Base-by-base conservation (phyloP, 2,329 filamentous ascomycete genomes). In the Aspergillus carbonarius region DNA sequence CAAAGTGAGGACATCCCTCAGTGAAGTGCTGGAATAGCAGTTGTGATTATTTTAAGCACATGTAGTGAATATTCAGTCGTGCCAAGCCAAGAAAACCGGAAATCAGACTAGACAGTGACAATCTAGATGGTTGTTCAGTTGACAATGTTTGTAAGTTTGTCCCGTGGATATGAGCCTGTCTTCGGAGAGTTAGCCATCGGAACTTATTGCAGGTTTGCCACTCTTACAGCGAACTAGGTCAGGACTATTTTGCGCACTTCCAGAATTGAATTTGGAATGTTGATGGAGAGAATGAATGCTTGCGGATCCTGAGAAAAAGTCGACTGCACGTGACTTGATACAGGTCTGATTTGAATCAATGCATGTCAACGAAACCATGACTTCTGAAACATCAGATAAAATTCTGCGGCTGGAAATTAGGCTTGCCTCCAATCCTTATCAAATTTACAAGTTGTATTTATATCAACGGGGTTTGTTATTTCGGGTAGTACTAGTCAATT, bases 1-100 rank as follows among this genome's bases (percentile, higher is more conserved):
- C 65, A 63, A 18, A 62, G 60, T 25, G 67, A 70, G 64, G 71
- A 72, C 71, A 74, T 74, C 55, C 46, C 59, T 57, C 52, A 48
- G 25, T 13, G 8, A 30, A 17, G 3, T 32, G 44, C 9, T 17
- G 25, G 32, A 30, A 15, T n/a, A 48, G 25, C 1, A 17, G 44
- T 18, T 48, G 15, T 17, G 25, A 3, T 17, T 15, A 17, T 17
- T 17, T 48, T 18, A 5, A 1, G 25, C 27, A 48, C 44, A 48
- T 48, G 17, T 5, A 32, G 8, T 17, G 25, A 18, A 17, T 7
- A 10, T 10, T 18, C 15, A 18, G 25, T 8, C 15, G 25, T 44
- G 25, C 27, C 27, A 15, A 48, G 44, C 7, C 25, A 23, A n/a
- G 30, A 10, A 48, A n/a, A n/a, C 6, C 27, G 44, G 8, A 25